These are phyloP conservation scores for Meyerozyma smithsonii DNA, from an alignment of 1,139 yeast genomes.

Conservation along the genomic window DNA sequence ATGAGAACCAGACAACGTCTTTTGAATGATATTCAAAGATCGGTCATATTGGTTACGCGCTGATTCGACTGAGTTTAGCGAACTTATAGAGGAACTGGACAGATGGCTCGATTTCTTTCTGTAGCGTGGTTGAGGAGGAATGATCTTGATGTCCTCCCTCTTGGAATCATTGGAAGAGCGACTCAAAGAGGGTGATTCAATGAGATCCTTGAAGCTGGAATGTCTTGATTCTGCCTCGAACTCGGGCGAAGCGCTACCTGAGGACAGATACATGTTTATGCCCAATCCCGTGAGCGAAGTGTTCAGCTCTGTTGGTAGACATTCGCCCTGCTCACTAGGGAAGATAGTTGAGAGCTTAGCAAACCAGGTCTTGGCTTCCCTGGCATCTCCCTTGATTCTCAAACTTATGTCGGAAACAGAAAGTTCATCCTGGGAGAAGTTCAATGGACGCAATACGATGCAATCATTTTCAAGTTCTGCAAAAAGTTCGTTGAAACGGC, in stretches of 20 bases:
- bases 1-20: conserved; percentile 20
- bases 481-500: conserved; percentile 24
- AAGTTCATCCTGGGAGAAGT: conserved; percentile 15
- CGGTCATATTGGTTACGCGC: conserved; percentile 17
- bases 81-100: conserved; percentile 11
- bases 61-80: conserved; percentile 18
- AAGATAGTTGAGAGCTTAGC: conserved; percentile 17
- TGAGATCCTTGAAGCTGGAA: conserved; percentile 18
- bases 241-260: conserved; percentile 4
- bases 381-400: conserved; percentile 16
- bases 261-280: background rate
- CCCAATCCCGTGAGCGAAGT: conserved; percentile 8
- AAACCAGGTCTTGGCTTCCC: conserved; percentile 35
- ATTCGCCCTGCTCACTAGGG: conserved; percentile 4
- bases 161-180: conserved; percentile 15
- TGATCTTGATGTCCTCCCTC: conserved; percentile 5
- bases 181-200: conserved; percentile 19
- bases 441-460: conserved; percentile 24
- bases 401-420: conserved; percentile 4
- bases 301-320: conserved; percentile 5
- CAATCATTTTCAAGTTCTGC: conserved; percentile 16
- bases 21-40: conserved; percentile 25
- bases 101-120: conserved; percentile 8
- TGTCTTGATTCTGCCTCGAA: conserved; percentile 2
- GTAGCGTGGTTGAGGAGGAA: conserved; percentile 2